Evolutionary conservation across 768 basidiomycete species (phyloP), one percentile per base, ranked within the genome.

Genomic region (Russula abietina): DNA sequence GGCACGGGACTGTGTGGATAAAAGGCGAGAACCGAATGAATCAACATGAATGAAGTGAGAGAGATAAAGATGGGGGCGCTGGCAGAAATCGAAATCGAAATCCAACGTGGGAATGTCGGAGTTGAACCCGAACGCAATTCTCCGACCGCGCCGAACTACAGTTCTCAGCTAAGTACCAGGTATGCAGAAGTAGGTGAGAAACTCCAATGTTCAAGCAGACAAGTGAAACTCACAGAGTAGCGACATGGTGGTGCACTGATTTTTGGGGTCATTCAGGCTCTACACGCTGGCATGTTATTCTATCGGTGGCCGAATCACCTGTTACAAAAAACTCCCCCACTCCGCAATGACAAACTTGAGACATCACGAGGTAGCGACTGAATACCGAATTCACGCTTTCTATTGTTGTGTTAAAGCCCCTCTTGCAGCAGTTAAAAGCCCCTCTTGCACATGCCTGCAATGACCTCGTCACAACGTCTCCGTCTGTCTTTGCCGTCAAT

Each of bases 1-100:
- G 58, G 81, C 77, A 71, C 88, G 85, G 65, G 84, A 73, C 41
- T 80, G 80, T 52, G 78, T 71, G 59, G 81, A 72, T 69, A 88
- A 72, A 48, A 81, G 71, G 69, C 87, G 87, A 72, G 79, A 70
- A 83, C 83, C 59, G 83, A 74, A 70, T 83, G 88, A 69, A 85
- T 73, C 67, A 91, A 76, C 91, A 92, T 91, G 66, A 68, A 76
- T 68, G 72, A 67, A 41, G 24, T 2, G 50, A 33, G 26, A 46
- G 45, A n/a, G 57, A 32, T 59, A 39, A 41, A 41, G 53, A 46
- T 24, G 52, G 50, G 36, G 28, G 5, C 32, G 58, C 55, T 50
- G 46, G 48, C 52, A 55, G 1, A 17, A 30, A n/a, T n/a, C n/a
- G n/a, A n/a, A n/a, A n/a, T n/a, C n/a, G 48, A n/a, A n/a, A n/a